Evolutionary conservation across 1,284 basidiomycete species (phyloP), one percentile per base, ranked within the genome.

Genomic region (Trichosporon sp.): DNA sequence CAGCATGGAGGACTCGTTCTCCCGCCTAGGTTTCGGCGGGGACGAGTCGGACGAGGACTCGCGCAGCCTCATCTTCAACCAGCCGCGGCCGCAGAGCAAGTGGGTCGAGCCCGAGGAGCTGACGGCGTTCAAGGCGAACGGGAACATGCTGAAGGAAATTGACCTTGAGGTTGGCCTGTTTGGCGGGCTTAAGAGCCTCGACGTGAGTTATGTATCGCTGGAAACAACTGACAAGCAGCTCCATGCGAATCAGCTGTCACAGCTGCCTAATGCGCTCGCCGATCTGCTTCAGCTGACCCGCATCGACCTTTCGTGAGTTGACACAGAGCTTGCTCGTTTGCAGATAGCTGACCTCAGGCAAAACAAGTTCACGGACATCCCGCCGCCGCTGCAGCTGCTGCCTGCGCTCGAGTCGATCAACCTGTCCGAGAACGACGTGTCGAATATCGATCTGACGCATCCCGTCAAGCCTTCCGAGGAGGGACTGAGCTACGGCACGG

Each of bases 31-130:
- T n/a, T 46, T 59, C n/a, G 65, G 56, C 31, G 60, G 58, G n/a
- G 23, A 56, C n/a, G 68, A 70, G 25, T 25, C 40, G 11, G 37
- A 52, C 52, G 65, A 69, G 37, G 52, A 63, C 37, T 54, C 33
- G 31, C n/a, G 54, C 34, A 40, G 36, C 13, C 49, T 63, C 34
- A 66, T 70, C 2, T 74, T 71, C 58, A 68, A 67, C 13, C 67
- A 59, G 33, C 66, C 65, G n/a, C 58, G 63, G 21, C 67, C 63
- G 14, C 65, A 67, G 61, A 56, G 52, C 33, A 62, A 64, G 32
- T 75, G 73, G 74, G 61, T 64, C 14, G 78, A 81, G 64, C 74
- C 75, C 33, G 78, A 77, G 63, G 79, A 81, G 63, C 56, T 81
- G 19, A 68, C 66, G 1, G 49, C 60, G 8, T 71, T 79, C 57